Percentiles rank a stretch among this genome's conserved stretches.
Conservation (phyloP, 805 yeast species). For the Candida pseudofarinosa region DNA sequence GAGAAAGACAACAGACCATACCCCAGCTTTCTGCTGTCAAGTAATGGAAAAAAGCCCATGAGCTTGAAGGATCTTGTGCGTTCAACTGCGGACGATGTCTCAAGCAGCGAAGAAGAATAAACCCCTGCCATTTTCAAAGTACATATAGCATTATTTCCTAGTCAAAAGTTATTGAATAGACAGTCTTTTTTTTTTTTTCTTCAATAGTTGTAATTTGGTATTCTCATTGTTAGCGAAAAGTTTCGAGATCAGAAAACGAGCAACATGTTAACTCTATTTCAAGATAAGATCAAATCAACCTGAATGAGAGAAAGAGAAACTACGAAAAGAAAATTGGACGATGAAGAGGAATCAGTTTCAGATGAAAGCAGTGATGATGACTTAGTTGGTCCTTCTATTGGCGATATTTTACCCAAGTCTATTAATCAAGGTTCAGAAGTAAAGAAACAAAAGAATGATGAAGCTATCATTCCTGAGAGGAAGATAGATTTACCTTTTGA, state of each 20-base stretch:
- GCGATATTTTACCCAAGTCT: not conserved
- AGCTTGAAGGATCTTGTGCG: conserved; percentile 37
- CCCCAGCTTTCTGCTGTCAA: not conserved
- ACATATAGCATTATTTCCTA: not conserved
- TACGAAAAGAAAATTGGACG: conserved; percentile 2
- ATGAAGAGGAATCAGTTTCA: conserved; percentile 1
- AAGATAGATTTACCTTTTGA: conserved; percentile 2
- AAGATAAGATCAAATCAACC: too few relatives aligned
- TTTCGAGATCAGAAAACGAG: too few relatives aligned
- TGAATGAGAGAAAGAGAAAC: not conserved
- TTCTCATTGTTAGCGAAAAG: too few relatives aligned
- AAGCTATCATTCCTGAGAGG: not conserved
- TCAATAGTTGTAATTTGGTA: too few relatives aligned
- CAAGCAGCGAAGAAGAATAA: conserved; percentile 30
- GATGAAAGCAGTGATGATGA: conserved; percentile 7
- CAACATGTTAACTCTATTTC: too few relatives aligned
- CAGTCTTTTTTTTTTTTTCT: too few relatives aligned
- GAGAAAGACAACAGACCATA: not conserved
- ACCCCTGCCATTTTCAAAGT: too few relatives aligned
- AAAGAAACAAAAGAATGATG: not conserved
- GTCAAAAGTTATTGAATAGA: not conserved
- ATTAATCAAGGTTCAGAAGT: not conserved
- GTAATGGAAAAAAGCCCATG: conserved; percentile 25
- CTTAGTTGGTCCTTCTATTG: conserved; percentile 7
- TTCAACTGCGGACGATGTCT: conserved; percentile 20